Base-by-base conservation (phyloP, 139 green algal genomes). In the Gonium pectorale region DNA sequence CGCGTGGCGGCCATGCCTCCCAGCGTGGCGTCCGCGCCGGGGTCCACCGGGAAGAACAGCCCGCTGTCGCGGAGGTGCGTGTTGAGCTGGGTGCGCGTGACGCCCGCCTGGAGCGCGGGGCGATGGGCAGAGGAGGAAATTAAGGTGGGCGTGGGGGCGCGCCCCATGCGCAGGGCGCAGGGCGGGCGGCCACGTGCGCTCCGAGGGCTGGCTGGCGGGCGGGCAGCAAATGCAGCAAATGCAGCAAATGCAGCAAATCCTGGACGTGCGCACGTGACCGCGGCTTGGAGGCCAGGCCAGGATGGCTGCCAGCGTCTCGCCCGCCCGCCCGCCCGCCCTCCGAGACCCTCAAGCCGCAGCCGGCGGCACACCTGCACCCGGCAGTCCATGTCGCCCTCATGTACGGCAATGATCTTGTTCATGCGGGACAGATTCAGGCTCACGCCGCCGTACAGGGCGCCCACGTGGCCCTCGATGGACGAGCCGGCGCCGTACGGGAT, bases 1-100 rank as follows among this genome's bases (percentile, higher is more conserved):
- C 90, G 77, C 22, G 92, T 95, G 35, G 88, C 60, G 0, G 90
- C 83, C 92, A 95, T 95, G 89, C 92, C 91, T 0, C 92, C 92
- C 68, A 93, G 49, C 2, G 84, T 95, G 38, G 91, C 92, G n/a
- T 86, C 86, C 41, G 77, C 49, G 5, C 69, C 93, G 1, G 93
- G 93, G 69, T 96, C 93, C 4, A 96, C 93, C 9, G 87, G 78
- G 79, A 96, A 96, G 85, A 93, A 93, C 21, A 96, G 86, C 1
- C 93, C 93, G 5, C 73, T 90, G 85, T 92, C 87, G 19, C 87
- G 85, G 33, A 96, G 80, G 63, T 92, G 77, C 21, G 83, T 63
- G 51, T 93, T 92, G 41, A 96, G 91, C 82, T 92, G 80, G 67
- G 81, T 77, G 35, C 92, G 87, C 6, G 89, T 95, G 41, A 96